Evolutionary conservation across 352 stramenopile species (phyloP).

Genomic region (Pythium scleroteichum): DNA sequence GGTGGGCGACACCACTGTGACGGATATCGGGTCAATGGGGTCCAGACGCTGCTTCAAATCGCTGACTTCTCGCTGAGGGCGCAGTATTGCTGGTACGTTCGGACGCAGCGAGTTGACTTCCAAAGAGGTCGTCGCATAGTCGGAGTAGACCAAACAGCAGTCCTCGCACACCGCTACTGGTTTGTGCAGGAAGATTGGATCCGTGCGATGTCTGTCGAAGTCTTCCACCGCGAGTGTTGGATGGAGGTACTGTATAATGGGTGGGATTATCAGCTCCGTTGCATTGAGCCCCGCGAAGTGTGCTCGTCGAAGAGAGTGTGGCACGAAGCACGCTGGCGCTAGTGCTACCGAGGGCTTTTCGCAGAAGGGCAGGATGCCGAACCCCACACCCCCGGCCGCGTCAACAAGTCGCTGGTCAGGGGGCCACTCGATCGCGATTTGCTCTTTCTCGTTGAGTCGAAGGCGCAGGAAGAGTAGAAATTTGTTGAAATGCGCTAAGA

Average conservation of each 20-base stretch:
- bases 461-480: slow-evolving; percentile 72
- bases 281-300: slow-evolving; percentile 25
- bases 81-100: slow-evolving; percentile 67
- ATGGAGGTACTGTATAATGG: slow-evolving; percentile 91
- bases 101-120: slow-evolving; percentile 69
- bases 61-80: slow-evolving; percentile 50
- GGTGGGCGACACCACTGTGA: not conserved
- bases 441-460: slow-evolving; percentile 43
- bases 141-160: slow-evolving; percentile 94
- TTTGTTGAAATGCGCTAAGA: slow-evolving; percentile 93
- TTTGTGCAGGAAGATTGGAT: slow-evolving; percentile 96
- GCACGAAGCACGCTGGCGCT: not conserved
- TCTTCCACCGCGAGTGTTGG: slow-evolving; percentile 80
- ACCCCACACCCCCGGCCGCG: slow-evolving; percentile 91
- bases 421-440: slow-evolving; percentile 84
- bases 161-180: slow-evolving; percentile 88
- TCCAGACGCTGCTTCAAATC: slow-evolving; percentile 49
- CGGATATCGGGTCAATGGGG: slow-evolving; percentile 37
- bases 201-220: slow-evolving; percentile 87
- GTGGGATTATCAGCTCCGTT: slow-evolving; percentile 86
- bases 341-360: slow-evolving; percentile 20
- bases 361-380: slow-evolving; percentile 79
- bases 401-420: slow-evolving; percentile 85
- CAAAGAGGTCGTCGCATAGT: slow-evolving; percentile 77
- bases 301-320: no score